Percentiles rank a stretch among this genome's conserved stretches.
phyloP scores from a whole-genome alignment of 1,284 basidiomycete genomes.

The Cryptococcus wingfieldii region DNA sequence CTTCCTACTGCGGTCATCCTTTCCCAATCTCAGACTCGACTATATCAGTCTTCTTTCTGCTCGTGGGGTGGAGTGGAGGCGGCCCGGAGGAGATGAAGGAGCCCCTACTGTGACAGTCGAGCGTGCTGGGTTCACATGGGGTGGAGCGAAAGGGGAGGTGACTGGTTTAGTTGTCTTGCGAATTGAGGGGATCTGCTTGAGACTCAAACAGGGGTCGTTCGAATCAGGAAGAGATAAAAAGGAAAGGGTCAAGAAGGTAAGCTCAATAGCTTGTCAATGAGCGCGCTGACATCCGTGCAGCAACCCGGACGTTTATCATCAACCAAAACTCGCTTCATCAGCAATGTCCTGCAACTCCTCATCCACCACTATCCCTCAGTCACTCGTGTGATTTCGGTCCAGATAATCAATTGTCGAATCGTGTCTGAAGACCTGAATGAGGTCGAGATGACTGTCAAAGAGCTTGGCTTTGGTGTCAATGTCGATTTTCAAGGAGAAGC shows the following conservation, averaged over 20 bases:
- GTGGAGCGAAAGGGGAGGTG: conserved; percentile 21
- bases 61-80: conserved; percentile 41
- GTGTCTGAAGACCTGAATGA: conserved; percentile 37
- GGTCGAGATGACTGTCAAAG: conserved; percentile 25
- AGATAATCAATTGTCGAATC: conserved; percentile 31
- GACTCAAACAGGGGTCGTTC: conserved; percentile 9
- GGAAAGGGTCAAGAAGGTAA: background rate
- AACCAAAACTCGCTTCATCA: conserved; percentile 7
- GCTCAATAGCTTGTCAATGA: background rate
- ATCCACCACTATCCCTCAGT: conserved; percentile 39
- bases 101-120: conserved; percentile 34
- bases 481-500: conserved; percentile 28
- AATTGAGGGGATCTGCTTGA: conserved; percentile 31
- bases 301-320: conserved; percentile 2
- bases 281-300: background rate
- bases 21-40: background rate
- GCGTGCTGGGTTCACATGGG: conserved; percentile 32
- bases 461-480: conserved; percentile 23
- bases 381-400: conserved; percentile 32
- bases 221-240: conserved; percentile 5
- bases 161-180: conserved; percentile 31
- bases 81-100: conserved; percentile 6
- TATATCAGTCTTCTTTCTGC: conserved; percentile 19
- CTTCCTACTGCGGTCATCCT: conserved; percentile 19
- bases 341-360: conserved; percentile 20